Percentiles rank a stretch among this genome's conserved stretches.
phyloP scores from a whole-genome alignment of 2,329 filamentous ascomycete genomes.

The Fusarium zealandicum region DNA sequence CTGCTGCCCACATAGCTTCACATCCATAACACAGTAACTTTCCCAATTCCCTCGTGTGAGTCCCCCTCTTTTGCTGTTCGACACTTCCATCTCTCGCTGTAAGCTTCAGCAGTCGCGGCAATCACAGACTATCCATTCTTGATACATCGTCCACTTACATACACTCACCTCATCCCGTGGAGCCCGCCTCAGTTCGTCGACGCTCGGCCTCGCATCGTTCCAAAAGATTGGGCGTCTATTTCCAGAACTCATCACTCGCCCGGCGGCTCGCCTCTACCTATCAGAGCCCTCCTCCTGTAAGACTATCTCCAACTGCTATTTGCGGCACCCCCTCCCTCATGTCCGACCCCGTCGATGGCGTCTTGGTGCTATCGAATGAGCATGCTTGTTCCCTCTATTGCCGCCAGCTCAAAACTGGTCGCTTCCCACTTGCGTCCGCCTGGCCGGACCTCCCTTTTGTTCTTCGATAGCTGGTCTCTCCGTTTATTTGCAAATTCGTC shows the following conservation, averaged over 20 bases:
- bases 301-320: slow-evolving; percentile 38
- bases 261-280: slow-evolving; percentile 40
- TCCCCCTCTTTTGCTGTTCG: slow-evolving; percentile 14
- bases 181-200: too few relatives aligned
- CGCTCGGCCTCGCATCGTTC: slow-evolving; percentile 49
- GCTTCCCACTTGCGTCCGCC: slow-evolving; percentile 51
- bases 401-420: slow-evolving; percentile 58
- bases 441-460: slow-evolving; percentile 48
- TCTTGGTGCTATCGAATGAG: slow-evolving; percentile 48
- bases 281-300: slow-evolving; percentile 40
- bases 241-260: slow-evolving; percentile 34
- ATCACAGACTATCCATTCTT: background rate
- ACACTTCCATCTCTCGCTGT: background rate
- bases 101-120: slow-evolving; percentile 1
- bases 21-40: slow-evolving; percentile 31
- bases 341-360: slow-evolving; percentile 44
- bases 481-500: slow-evolving; percentile 49
- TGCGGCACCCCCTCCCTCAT: slow-evolving; percentile 36
- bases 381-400: slow-evolving; percentile 39
- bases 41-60: slow-evolving; percentile 25
- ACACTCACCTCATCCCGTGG: slow-evolving; percentile 8
- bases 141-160: slow-evolving; percentile 8
- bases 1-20: slow-evolving; percentile 18
- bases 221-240: slow-evolving; percentile 40
- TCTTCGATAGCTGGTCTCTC: slow-evolving; percentile 65